phyloP scores from a whole-genome alignment of 2,329 filamentous ascomycete species.

The Aureobasidium uvarum region DNA sequence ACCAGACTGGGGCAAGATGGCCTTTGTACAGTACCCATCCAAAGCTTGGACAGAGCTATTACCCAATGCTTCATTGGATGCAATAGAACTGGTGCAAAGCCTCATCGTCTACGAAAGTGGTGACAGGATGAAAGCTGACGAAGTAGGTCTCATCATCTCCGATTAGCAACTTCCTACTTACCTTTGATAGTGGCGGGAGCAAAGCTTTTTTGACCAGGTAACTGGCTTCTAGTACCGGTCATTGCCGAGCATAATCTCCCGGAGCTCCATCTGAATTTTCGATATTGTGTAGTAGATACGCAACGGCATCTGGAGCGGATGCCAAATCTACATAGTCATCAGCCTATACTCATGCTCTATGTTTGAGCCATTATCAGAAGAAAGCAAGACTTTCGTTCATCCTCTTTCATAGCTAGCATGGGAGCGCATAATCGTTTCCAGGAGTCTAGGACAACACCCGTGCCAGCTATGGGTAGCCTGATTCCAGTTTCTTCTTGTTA shows the following conservation, averaged over 20 bases:
- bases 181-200: constrained; percentile 8
- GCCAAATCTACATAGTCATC: not conserved
- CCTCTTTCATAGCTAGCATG: not conserved
- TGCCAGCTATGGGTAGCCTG: constrained; percentile 10
- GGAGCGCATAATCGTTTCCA: not conserved
- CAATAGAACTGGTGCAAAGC: constrained; percentile 63
- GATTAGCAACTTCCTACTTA: constrained; percentile 7
- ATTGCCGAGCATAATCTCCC: not conserved
- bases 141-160: constrained; percentile 43
- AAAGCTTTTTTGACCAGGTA: constrained; percentile 1
- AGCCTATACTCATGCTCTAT: not conserved
- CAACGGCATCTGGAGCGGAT: not conserved
- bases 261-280: not conserved
- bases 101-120: constrained; percentile 72
- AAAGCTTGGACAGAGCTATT: constrained; percentile 70
- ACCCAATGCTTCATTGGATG: constrained; percentile 56
- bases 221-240: not conserved
- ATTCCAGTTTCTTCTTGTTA: not conserved
- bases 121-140: constrained; percentile 62
- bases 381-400: not conserved
- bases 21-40: constrained; percentile 72
- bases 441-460: not conserved
- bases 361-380: too few relatives aligned
- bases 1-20: constrained; percentile 81
- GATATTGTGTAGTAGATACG: not conserved